These are phyloP conservation scores for Salvia splendens DNA, from an alignment of 257 asterid species.

Conservation along the genomic window DNA sequence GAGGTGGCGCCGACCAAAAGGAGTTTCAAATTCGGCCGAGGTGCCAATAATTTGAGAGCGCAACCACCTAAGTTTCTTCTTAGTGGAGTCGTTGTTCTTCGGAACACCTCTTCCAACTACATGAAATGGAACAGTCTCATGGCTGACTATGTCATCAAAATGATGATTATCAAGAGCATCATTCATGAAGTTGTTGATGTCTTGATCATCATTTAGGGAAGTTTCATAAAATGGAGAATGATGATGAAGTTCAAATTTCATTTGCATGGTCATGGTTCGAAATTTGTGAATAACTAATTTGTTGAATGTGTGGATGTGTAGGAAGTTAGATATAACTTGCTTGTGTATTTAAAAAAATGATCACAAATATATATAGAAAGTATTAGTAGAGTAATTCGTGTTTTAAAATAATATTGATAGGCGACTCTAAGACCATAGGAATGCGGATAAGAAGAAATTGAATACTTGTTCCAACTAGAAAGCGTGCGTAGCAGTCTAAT, in stretches of 20 bases:
- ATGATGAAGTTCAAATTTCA: background rate
- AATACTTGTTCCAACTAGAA: no score
- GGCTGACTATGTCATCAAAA: background rate
- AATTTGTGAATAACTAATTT: background rate
- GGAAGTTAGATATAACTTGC: no score
- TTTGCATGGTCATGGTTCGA: background rate
- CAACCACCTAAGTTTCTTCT: conserved; percentile 55
- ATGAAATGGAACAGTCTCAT: conserved; percentile 21
- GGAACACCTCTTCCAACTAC: conserved; percentile 24
- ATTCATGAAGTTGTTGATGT: background rate
- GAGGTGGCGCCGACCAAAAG: conserved; percentile 64
- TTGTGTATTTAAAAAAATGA: no score
- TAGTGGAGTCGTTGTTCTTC: conserved; percentile 18
- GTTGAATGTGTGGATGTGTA: no score
- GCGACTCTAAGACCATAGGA: no score
- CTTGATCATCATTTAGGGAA: no score
- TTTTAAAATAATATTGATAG: no score
- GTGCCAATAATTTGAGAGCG: conserved; percentile 64
- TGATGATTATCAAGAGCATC: background rate
- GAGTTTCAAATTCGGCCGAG: conserved; percentile 47
- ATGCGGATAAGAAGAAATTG: no score
- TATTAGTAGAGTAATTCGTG: no score
- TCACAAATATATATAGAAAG: no score
- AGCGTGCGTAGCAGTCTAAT: no score
- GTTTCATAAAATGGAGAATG: background rate